A percentile compares a stretch with the other conserved stretches of the same genome.
Conservation (phyloP, 768 basidiomycete genomes). For the Calvatia gigantea region DNA sequence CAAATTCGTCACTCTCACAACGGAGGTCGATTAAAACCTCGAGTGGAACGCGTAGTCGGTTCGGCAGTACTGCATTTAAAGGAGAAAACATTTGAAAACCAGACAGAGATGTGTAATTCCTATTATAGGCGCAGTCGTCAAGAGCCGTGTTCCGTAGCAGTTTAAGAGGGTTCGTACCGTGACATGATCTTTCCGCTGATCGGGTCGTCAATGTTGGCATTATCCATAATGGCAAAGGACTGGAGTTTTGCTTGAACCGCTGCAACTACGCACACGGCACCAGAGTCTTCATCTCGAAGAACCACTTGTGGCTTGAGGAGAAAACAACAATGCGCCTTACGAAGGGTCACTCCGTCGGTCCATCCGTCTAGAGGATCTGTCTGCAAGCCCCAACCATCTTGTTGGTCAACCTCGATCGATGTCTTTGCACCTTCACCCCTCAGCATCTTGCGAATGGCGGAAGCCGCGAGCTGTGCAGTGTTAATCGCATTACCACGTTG, state of each 20-base stretch:
- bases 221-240: slow-evolving; percentile 79
- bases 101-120: slow-evolving; percentile 74
- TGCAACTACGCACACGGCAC: slow-evolving; percentile 66
- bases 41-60: slow-evolving; percentile 69
- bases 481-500: slow-evolving; percentile 31
- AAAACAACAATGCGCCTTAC: slow-evolving; percentile 77
- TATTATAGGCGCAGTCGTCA: too few relatives aligned
- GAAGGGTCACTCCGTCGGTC: slow-evolving; percentile 65
- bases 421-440: slow-evolving; percentile 49
- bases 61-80: slow-evolving; percentile 33
- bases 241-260: slow-evolving; percentile 79
- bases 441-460: slow-evolving; percentile 62
- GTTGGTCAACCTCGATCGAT: slow-evolving; percentile 33
- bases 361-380: slow-evolving; percentile 68
- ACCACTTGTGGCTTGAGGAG: slow-evolving; percentile 90
- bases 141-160: too few relatives aligned
- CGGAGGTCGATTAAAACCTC: slow-evolving; percentile 86
- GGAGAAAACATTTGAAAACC: slow-evolving; percentile 91
- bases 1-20: slow-evolving; percentile 79
- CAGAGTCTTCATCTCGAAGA: slow-evolving; percentile 52
- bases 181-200: slow-evolving; percentile 84
- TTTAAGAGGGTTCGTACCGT: slow-evolving; percentile 46
- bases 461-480: slow-evolving; percentile 64
- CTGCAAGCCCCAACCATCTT: slow-evolving; percentile 27
- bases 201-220: slow-evolving; percentile 73